Base-by-base conservation (phyloP, 2,329 filamentous ascomycete species). In the Erysiphe neolycopersici region DNA sequence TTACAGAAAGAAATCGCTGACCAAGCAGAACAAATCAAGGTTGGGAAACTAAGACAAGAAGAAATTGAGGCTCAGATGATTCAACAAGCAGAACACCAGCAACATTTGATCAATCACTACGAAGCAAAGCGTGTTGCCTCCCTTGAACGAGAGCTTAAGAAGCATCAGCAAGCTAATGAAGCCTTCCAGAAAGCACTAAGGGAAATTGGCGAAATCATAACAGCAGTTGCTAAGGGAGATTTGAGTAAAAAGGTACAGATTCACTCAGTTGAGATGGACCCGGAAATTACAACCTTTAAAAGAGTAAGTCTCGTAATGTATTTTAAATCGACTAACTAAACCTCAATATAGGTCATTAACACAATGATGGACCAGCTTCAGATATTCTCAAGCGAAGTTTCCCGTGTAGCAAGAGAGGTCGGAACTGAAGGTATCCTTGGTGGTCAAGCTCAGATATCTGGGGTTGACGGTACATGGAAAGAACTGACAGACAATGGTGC, bases 351-450 rank as follows among this genome's bases (percentile, higher is more conserved):
- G 54, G 54, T 57, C 32, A 95, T 95, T 64, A 95, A 95, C 60
- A 91, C 81, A 51, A 95, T 95, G 87, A 92, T 95, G 73, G 87
- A 95, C 58, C 87, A 94, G 61, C 69, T 95, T 47, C 85, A 94
- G 58, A 81, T 91, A 47, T 95, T 95, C 60, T 87, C 87, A 50
- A 91, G 82, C 60, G 85, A 95, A 63, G 87, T 95, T 55, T 94
- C 87, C 31, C 79, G 83, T 51, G 76, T 95, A 52, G 87, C 87
- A 43, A 80, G 83, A 59, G 87, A 95, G 61, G 87, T 95, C 64
- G 87, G 87, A 52, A 95, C 87, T 12, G 85, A 95, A 60, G 87
- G 87, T 56, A 78, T 89, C 49, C 74, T 95, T 37, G 87, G 87
- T 54, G 87, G 87, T 38, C 87, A 95, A 59, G 87, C 87, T 46